Conservation (phyloP, 768 basidiomycete species). For the Lactarius akahatsu region DNA sequence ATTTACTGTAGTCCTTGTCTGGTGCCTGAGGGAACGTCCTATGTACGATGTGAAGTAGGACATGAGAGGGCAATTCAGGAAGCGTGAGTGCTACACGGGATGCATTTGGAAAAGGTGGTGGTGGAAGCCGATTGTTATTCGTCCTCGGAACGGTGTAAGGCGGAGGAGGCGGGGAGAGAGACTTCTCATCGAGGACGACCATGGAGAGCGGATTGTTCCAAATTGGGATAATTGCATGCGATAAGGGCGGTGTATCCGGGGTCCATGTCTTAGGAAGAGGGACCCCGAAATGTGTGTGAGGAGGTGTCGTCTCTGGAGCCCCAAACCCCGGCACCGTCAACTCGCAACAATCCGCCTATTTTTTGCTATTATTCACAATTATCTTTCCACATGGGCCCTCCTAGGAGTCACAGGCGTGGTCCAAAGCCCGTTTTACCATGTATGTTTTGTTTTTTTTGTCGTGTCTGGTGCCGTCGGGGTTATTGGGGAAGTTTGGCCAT, state of each 20-base stretch:
- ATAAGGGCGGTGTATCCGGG: constrained; percentile 3
- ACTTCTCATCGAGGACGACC: constrained; percentile 38
- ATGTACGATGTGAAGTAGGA: constrained; percentile 70
- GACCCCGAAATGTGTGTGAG: constrained; percentile 14
- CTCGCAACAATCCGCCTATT: constrained; percentile 13
- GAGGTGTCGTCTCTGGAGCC: not conserved
- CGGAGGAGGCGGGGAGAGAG: constrained; percentile 12
- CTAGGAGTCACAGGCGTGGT: constrained; percentile 27
- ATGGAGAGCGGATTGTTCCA: constrained; percentile 31
- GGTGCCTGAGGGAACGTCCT: constrained; percentile 54
- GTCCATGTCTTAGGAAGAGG: not conserved
- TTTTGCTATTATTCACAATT: constrained; percentile 18
- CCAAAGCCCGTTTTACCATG: constrained; percentile 24
- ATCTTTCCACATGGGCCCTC: constrained; percentile 25
- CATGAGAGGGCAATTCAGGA: constrained; percentile 52
- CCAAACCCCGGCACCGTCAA: constrained; percentile 25
- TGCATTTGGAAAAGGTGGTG: constrained; percentile 7
- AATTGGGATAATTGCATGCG: not conserved
- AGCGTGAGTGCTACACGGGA: constrained; percentile 29
- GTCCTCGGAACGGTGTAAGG: constrained; percentile 1
- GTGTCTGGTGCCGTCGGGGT: not conserved
- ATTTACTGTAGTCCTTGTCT: constrained; percentile 41
- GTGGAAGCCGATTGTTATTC: not conserved
- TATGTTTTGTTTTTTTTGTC: constrained; percentile 15
- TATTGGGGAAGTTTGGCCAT: constrained; percentile 7